Evolutionary conservation across 768 basidiomycete genomes (phyloP), one percentile per base, ranked within the genome.

Genomic region (Mycena vulgaris): DNA sequence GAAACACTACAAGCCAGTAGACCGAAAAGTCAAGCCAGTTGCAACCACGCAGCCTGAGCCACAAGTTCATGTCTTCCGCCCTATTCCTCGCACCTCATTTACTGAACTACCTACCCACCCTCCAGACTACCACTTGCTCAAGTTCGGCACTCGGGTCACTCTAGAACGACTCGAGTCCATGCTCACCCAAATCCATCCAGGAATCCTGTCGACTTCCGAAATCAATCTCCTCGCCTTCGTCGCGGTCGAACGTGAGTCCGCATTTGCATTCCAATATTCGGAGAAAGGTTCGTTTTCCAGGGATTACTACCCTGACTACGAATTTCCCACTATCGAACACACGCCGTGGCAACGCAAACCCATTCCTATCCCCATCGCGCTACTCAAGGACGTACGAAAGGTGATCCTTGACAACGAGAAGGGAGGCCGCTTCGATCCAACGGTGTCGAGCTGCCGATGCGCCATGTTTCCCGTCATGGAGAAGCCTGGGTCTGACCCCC

Each of bases 1-100:
- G n/a, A 47, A 30, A 13, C 25, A 13, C 10, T 80, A 80, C 67
- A 81, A 80, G 57, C 76, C 77, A 0, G 78, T 80, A 0, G 74
- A 78, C 31, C 59, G 71, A 0, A 78, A 78, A 55, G 75, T 78
- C 5, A 30, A 74, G 2, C 78, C 80, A 0, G 78, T 80, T 3
- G 72, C 77, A 0, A 77, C 77, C 0, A 74, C 75, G 52, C 75
- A 78, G 70, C 79, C 76, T 2, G 67, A 77, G 35, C 69, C 75
- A 0, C 66, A 66, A 0, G 66, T 59, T 1, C 72, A 73, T 42
- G 21, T 58, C 7, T 74, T 74, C 39, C 45, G 56, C 25, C 45
- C 64, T 0, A 66, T 80, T 25, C 40, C 63, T 16, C 16, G 60
- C 14, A 25, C 66, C 2, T 17, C 55, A 5, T 19, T 47, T 30